Percentiles rank a stretch among this genome's conserved stretches.
Conservation (phyloP, 2,329 filamentous ascomycete species). For the Arthrinium puccinioides region DNA sequence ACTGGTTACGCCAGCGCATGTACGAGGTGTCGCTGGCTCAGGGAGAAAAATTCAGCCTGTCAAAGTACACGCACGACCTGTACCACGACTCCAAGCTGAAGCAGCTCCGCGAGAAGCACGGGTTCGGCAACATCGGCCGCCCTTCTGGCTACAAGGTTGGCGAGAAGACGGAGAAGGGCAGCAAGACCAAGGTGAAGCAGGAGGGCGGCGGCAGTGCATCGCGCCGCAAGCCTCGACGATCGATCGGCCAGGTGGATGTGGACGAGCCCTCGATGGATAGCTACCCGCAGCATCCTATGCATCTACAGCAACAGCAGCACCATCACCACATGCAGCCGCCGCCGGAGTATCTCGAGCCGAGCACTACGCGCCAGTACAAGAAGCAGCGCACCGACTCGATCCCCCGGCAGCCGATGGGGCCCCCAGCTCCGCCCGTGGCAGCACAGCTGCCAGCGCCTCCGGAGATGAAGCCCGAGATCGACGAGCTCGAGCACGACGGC, state of each 20-base stretch:
- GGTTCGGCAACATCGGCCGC: slow-evolving; percentile 50
- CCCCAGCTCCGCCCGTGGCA: not conserved
- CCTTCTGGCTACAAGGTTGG: slow-evolving; percentile 36
- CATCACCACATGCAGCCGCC: slow-evolving; percentile 7
- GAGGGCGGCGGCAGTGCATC: slow-evolving; percentile 10
- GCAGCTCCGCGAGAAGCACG: slow-evolving; percentile 41
- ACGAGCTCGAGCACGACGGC: slow-evolving; percentile 37
- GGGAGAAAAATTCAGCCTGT: slow-evolving; percentile 42
- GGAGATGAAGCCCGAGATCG: slow-evolving; percentile 14
- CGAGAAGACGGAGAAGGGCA: slow-evolving; percentile 28
- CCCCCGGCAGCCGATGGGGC: not conserved
- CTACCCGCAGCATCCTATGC: slow-evolving; percentile 5
- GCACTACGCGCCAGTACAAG: slow-evolving; percentile 21
- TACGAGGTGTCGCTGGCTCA: slow-evolving; percentile 38
- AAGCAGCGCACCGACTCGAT: slow-evolving; percentile 18
- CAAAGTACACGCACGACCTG: slow-evolving; percentile 43
- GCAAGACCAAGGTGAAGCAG: slow-evolving; percentile 22
- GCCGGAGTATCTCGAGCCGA: slow-evolving; percentile 18
- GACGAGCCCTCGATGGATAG: slow-evolving; percentile 14
- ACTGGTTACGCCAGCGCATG: slow-evolving; percentile 52
- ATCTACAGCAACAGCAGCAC: not conserved
- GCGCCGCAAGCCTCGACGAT: slow-evolving; percentile 19
- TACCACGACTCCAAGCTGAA: slow-evolving; percentile 49
- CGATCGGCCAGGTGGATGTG: slow-evolving; percentile 21
- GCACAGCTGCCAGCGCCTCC: not conserved